These are phyloP conservation scores for Pythium scleroteichum DNA, from an alignment of 352 stramenopile genomes.

Conservation along the genomic window DNA sequence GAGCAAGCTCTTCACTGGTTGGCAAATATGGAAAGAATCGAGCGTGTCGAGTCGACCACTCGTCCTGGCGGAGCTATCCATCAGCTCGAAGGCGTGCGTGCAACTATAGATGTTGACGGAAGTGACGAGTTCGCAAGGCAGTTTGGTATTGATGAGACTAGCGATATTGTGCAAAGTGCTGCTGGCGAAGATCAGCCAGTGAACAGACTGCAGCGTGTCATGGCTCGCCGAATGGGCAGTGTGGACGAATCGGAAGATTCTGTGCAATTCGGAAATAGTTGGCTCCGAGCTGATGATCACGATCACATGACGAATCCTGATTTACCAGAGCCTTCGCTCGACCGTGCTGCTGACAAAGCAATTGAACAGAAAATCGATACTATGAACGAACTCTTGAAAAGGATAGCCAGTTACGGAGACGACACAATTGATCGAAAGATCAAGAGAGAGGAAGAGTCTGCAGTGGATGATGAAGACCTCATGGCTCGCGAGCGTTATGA, in stretches of 20 bases:
- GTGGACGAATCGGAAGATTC: slow-evolving; percentile 12
- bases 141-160: slow-evolving; percentile 42
- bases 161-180: slow-evolving; percentile 4
- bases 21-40: slow-evolving; percentile 44
- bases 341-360: neutral
- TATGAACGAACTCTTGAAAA: slow-evolving; percentile 22
- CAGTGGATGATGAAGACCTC: neutral
- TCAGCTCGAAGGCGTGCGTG: neutral
- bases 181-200: neutral
- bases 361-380: slow-evolving; percentile 17
- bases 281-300: neutral
- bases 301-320: neutral
- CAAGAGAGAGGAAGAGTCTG: neutral
- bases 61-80: neutral
- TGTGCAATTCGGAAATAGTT: neutral
- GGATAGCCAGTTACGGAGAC: slow-evolving; percentile 5
- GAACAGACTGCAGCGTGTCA: slow-evolving; percentile 9
- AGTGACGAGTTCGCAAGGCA: slow-evolving; percentile 44
- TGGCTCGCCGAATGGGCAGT: slow-evolving; percentile 2
- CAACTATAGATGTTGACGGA: neutral
- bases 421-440: neutral
- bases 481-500: neutral
- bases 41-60: slow-evolving; percentile 24
- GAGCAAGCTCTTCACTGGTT: slow-evolving; percentile 58
- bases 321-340: neutral